These are phyloP conservation scores for Cordyceps tenuipes DNA, from an alignment of 2,329 filamentous ascomycete species.

Conservation along the genomic window DNA sequence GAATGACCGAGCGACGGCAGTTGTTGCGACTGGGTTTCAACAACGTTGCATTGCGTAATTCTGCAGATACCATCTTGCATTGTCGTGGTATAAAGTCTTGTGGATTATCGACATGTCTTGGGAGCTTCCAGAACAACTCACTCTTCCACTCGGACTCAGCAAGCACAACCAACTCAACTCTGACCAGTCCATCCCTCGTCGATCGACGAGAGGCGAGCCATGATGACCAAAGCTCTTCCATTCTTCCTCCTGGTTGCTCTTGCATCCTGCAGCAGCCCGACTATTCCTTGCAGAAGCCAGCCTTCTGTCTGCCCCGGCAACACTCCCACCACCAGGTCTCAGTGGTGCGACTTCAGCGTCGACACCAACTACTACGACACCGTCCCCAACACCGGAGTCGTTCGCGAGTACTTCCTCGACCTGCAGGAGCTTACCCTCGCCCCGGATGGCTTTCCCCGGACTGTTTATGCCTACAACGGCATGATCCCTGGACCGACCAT, in stretches of 20 bases:
- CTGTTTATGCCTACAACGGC: conserved; percentile 43
- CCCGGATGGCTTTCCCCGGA: conserved; percentile 39
- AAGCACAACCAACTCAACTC: background rate
- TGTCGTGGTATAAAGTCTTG: background rate
- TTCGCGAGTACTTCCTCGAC: conserved; percentile 40
- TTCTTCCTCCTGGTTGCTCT: background rate
- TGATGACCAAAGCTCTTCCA: background rate
- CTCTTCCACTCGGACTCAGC: background rate
- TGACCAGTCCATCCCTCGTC: background rate
- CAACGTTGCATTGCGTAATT: background rate
- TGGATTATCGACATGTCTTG: background rate
- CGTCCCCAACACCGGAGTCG: conserved; percentile 39
- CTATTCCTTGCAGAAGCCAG: background rate
- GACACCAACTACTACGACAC: conserved; percentile 36
- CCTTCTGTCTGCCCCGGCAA: conserved; percentile 17
- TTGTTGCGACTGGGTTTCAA: background rate
- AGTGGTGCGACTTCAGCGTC: conserved; percentile 41
- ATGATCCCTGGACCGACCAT: conserved; percentile 52
- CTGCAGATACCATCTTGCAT: background rate
- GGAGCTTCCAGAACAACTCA: background rate
- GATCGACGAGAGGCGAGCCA: background rate
- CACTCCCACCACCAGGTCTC: conserved; percentile 18
- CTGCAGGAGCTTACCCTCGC: conserved; percentile 31
- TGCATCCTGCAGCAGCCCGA: background rate
- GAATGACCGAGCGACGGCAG: background rate